Evolutionary conservation across 1,284 basidiomycete species (phyloP).

Genomic region (Coniophora puteana): DNA sequence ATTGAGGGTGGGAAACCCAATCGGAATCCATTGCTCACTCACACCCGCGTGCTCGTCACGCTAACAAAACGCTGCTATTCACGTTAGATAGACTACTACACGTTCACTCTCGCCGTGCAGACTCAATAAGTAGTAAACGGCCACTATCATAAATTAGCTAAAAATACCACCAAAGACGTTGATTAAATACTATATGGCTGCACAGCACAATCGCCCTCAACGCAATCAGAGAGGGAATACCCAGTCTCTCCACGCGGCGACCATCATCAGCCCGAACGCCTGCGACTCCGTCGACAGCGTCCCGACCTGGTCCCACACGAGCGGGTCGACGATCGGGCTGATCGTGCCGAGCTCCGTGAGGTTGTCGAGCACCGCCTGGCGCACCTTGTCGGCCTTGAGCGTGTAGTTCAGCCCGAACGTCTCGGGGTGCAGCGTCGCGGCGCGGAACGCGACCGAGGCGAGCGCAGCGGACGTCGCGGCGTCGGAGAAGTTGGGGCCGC

Average conservation of each 20-base stretch:
- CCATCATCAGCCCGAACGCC: constrained; percentile 43
- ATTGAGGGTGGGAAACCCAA: too few relatives aligned
- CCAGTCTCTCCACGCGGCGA: constrained; percentile 39
- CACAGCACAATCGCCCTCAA: background rate
- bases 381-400: constrained; percentile 16
- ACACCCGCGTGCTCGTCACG: too few relatives aligned
- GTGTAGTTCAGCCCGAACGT: constrained; percentile 21
- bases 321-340: constrained; percentile 43
- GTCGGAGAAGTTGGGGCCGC: constrained; percentile 36
- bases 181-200: background rate
- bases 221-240: too few relatives aligned
- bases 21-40: too few relatives aligned
- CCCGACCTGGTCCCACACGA: constrained; percentile 33
- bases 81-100: too few relatives aligned
- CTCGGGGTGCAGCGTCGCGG: constrained; percentile 21
- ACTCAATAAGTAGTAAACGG: too few relatives aligned
- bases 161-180: background rate
- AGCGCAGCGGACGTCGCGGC: constrained; percentile 39
- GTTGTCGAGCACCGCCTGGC: constrained; percentile 14
- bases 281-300: constrained; percentile 42
- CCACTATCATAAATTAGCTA: background rate
- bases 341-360: constrained; percentile 32
- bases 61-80: too few relatives aligned
- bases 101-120: too few relatives aligned
- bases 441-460: constrained; percentile 40